A percentile compares a stretch with the other conserved stretches of the same genome.
These are phyloP conservation scores for Cronartium quercuum DNA, from an alignment of 1,284 basidiomycete species.

Conservation along the genomic window DNA sequence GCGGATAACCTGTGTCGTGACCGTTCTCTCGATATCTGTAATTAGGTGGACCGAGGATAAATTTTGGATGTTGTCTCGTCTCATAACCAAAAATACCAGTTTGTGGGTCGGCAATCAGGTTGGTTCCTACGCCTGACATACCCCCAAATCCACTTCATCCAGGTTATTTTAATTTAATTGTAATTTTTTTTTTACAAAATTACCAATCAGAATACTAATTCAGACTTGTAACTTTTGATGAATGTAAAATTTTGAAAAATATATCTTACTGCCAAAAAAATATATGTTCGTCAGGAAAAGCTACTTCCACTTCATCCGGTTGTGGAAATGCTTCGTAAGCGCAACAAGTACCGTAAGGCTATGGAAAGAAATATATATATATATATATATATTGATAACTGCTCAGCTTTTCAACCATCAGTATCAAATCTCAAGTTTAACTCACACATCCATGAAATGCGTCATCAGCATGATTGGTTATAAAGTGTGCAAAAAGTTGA, in stretches of 20 bases:
- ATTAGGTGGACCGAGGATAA: not conserved
- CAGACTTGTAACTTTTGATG: no score
- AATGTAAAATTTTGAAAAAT: no score
- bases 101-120: not conserved
- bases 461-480: conserved; percentile 4
- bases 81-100: not conserved
- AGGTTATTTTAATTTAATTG: no score
- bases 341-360: conserved; percentile 9
- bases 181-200: not conserved
- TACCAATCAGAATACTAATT: not conserved
- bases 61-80: not conserved
- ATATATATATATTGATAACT: not conserved
- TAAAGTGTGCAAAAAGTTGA: conserved; percentile 4
- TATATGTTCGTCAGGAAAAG: not conserved
- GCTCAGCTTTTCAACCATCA: not conserved
- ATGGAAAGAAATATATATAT: not conserved
- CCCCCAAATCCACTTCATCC: no score
- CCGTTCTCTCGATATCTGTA: not conserved
- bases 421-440: not conserved
- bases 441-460: conserved; percentile 12
- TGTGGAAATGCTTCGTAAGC: conserved; percentile 1
- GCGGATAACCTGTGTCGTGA: not conserved
- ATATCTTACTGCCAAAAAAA: conserved; percentile 15
- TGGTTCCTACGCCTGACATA: no score
- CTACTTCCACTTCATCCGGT: conserved; percentile 2